Base-by-base conservation (phyloP, 78 protist species). In the Dictyostelium firmibasis region DNA sequence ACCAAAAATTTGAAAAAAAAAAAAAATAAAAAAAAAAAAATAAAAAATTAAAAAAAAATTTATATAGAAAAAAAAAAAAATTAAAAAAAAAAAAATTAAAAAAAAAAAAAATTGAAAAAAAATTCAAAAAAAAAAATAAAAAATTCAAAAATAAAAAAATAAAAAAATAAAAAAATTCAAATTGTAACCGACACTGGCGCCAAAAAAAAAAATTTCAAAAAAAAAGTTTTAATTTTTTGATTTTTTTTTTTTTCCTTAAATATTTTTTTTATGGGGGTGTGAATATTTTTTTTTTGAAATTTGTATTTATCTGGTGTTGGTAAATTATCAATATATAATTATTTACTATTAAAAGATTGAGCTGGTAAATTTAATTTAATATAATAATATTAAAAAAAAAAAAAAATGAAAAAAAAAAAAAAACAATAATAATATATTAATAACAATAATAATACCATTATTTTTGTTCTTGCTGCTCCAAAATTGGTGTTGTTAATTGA, bases 61-160 rank as follows among this genome's bases (percentile, higher is more conserved):
- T n/a, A 3, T 11, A 70, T 20, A 75, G 11, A 75, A 18, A 35
- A 75, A 36, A 36, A 35, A 75, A 16, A 36, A 75, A 36, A 16
- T 35, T 0, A 18, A 75, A 36, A 75, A 75, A 75, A 16, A 75
- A 75, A 75, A 36, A 10, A 41, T 33, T 41, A 31, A 81, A 81
- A 50, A 81, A 53, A 81, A 53, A 81, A 81, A 50, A 25, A 53
- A 81, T 29, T 29, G 29, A 81, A 47, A 81, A 29, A 50, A 81
- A 81, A 14, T 11, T 11, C 6, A 6, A 50, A 6, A 81, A 44
- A 53, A 81, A 81, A 75, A 81, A 81, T 33, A 81, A 78, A 44
- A 44, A 44, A 9, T 20, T 6, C 1, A 78, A 78, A 44, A 33
- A 44, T 47, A 13, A 23, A 33, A 18, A 25, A 18, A 8, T 78